Conservation (phyloP, 176 grass and related monocot species). For the Avena eriantha region DNA sequence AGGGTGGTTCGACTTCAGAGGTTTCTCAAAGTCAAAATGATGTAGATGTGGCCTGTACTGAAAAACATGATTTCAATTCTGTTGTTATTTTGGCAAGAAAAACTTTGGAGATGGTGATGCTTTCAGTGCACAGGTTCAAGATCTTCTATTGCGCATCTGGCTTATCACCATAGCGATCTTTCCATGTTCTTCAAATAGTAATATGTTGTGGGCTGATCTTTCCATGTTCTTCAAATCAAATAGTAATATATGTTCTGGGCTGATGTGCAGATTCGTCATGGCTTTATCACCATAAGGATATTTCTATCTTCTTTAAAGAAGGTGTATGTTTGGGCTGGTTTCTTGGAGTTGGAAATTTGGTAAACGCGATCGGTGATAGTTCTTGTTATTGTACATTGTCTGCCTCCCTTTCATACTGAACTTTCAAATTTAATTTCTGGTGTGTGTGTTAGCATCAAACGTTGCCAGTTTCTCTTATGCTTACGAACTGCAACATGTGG, state of each 20-base stretch:
- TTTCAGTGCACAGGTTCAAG: not conserved
- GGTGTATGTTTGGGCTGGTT: not conserved
- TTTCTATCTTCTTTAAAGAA: not conserved
- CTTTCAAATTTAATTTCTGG: too few species aligned
- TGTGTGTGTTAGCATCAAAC: too few species aligned
- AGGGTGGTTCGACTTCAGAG: too few species aligned
- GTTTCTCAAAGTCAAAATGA: not conserved
- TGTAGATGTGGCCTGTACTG: not conserved
- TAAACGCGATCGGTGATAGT: not conserved
- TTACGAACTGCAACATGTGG: not conserved
- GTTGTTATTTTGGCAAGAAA: not conserved
- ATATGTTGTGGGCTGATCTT: not conserved
- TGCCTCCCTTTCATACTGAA: too few species aligned
- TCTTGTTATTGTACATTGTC: not conserved
- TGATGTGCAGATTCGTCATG: too few species aligned
- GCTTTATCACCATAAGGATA: not conserved
- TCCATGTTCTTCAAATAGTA: not conserved
- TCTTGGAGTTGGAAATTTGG: too few species aligned
- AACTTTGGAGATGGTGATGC: not conserved
- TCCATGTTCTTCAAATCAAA: too few species aligned
- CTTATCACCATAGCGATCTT: not conserved
- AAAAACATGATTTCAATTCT: not conserved
- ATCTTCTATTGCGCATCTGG: not conserved
- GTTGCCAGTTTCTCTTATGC: not conserved
- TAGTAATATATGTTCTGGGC: too few species aligned